Evolutionary conservation across 2,329 filamentous ascomycete genomes (phyloP).

Genomic region (Fusarium liriodendri): DNA sequence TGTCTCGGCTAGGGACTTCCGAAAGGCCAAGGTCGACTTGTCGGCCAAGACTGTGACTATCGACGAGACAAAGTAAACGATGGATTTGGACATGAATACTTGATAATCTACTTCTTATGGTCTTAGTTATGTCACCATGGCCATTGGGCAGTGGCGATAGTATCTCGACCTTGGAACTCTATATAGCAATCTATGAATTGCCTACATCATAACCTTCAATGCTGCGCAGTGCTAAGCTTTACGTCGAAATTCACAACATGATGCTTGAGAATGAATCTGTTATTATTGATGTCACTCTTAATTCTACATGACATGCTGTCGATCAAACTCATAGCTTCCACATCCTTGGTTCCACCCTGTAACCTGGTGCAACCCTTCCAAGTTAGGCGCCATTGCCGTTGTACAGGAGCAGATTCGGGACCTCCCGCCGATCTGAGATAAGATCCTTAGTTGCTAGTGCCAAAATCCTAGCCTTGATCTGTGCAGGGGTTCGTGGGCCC

Average conservation of each 20-base stretch:
- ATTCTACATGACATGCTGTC: neutral
- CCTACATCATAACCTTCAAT: neutral
- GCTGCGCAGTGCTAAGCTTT: neutral
- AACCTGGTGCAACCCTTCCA: neutral
- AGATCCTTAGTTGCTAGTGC: conserved; percentile 22
- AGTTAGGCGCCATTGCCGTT: conserved; percentile 25
- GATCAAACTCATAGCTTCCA: neutral
- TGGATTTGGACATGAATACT: neutral
- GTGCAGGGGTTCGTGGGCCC: conserved; percentile 8
- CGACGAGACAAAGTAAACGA: neutral
- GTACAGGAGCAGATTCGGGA: conserved; percentile 29
- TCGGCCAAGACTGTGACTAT: neutral
- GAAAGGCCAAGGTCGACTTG: conserved; percentile 44
- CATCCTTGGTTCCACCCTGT: neutral
- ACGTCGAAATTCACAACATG: neutral
- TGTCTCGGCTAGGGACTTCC: conserved; percentile 56
- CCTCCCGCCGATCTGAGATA: conserved; percentile 13
- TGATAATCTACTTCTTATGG: neutral
- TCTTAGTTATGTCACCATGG: neutral
- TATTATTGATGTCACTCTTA: neutral
- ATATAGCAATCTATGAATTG: neutral
- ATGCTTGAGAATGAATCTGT: neutral
- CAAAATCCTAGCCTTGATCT: conserved; percentile 9
- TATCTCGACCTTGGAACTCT: neutral
- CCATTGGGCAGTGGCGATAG: neutral